Evolutionary conservation across 352 stramenopile genomes (phyloP).

Genomic region (Phytophthora hibernalis): DNA sequence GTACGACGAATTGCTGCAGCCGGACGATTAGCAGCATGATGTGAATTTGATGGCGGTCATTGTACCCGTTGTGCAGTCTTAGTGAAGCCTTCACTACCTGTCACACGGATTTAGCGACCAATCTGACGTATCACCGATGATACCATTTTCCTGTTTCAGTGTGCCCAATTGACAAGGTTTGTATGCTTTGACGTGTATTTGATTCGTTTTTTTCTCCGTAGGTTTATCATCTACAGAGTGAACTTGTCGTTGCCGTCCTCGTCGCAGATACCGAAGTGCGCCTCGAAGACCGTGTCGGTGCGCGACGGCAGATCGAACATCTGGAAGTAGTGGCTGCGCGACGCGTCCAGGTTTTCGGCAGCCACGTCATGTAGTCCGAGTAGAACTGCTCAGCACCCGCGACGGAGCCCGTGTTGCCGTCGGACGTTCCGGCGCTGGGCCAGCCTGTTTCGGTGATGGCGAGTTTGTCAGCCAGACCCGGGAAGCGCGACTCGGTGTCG

Average conservation of each 20-base stretch:
- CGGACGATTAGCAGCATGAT: conserved; percentile 21
- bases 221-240: conserved; percentile 29
- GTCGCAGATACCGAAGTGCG: conserved; percentile 59
- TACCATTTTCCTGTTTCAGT: background rate
- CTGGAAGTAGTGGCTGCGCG: conserved; percentile 64
- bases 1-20: conserved; percentile 75
- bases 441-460: conserved; percentile 71
- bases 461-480: conserved; percentile 55
- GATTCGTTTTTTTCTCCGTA: background rate
- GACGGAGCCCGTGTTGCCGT: conserved; percentile 55
- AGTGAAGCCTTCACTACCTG: conserved; percentile 15
- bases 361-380: conserved; percentile 44
- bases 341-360: conserved; percentile 37
- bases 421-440: conserved; percentile 48
- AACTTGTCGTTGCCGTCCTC: conserved; percentile 48
- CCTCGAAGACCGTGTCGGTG: conserved; percentile 52
- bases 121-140: conserved; percentile 9
- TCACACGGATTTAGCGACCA: conserved; percentile 18
- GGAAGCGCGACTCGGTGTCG: conserved; percentile 46
- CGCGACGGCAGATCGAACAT: conserved; percentile 64
- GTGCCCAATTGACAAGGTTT: background rate
- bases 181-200: background rate
- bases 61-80: conserved; percentile 2
- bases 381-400: conserved; percentile 52
- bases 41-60: background rate